Evolutionary conservation across 176 grass and related monocot species (phyloP).

Genomic region (Avena sativa): DNA sequence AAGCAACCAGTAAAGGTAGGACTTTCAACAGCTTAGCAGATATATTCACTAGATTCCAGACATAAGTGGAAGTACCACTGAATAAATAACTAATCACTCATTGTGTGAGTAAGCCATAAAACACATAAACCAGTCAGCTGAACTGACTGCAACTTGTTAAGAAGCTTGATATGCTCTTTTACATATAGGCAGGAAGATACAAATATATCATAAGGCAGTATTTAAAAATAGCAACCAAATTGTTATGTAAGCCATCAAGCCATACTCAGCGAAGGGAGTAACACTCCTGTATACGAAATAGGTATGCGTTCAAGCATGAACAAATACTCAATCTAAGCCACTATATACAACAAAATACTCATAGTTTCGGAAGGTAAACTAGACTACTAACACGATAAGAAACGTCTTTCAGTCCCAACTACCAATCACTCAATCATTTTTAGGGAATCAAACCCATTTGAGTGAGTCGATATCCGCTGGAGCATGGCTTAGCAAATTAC

Average conservation of each 20-base stretch:
- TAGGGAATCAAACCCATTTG: constrained; percentile 8
- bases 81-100: constrained; percentile 1
- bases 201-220: neutral
- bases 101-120: constrained; percentile 2
- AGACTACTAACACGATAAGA: neutral
- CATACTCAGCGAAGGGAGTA: neutral
- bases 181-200: neutral
- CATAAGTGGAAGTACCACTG: neutral
- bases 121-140: neutral
- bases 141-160: neutral
- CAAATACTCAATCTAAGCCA: neutral
- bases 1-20: neutral
- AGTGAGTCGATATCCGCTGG: neutral
- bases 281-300: neutral
- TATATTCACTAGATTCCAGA: constrained; percentile 14
- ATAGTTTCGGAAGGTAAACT: neutral
- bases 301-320: neutral
- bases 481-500: neutral
- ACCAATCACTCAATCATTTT: neutral
- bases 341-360: neutral
- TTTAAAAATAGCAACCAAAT: constrained; percentile 10
- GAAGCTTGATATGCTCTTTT: constrained; percentile 12
- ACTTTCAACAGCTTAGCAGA: neutral
- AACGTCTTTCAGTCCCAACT: neutral
- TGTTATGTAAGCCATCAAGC: neutral